A percentile compares a stretch with the other conserved stretches of the same genome.
Evolutionary conservation across 2,329 filamentous ascomycete species (phyloP).

Genomic region (Diaporthe sp.): DNA sequence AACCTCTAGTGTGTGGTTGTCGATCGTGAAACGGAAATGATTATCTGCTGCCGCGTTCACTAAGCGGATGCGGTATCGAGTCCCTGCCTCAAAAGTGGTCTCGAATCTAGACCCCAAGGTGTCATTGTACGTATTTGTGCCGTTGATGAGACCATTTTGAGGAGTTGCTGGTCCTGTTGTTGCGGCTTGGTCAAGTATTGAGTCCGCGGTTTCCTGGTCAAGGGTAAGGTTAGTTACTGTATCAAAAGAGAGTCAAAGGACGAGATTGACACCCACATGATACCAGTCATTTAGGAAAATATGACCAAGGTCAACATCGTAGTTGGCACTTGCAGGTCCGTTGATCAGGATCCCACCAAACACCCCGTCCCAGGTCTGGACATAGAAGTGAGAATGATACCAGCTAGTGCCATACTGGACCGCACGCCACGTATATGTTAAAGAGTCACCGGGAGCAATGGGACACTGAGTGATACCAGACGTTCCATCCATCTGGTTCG

Average conservation of each 20-base stretch:
- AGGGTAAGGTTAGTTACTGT: neutral
- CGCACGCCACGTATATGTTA: conserved; percentile 70
- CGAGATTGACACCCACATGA: neutral
- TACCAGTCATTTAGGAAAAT: conserved; percentile 70
- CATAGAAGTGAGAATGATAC: conserved; percentile 72
- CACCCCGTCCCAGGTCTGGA: conserved; percentile 66
- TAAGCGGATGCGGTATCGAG: conserved; percentile 51
- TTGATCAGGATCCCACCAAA: conserved; percentile 72
- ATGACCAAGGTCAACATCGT: conserved; percentile 73
- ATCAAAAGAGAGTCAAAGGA: neutral
- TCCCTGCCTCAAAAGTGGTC: conserved; percentile 56
- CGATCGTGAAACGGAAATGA: conserved; percentile 52
- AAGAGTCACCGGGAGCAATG: conserved; percentile 61
- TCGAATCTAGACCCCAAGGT: conserved; percentile 52
- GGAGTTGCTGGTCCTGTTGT: conserved; percentile 49
- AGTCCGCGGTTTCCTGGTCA: conserved; percentile 58
- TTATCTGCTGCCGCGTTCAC: conserved; percentile 35
- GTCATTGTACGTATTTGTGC: conserved; percentile 54
- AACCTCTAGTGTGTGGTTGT: conserved; percentile 61
- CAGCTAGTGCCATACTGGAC: conserved; percentile 67
- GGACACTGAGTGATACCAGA: conserved; percentile 61
- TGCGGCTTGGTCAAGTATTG: conserved; percentile 50
- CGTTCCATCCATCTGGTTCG: conserved; percentile 54
- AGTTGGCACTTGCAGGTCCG: conserved; percentile 69
- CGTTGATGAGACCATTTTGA: conserved; percentile 63